Percentiles rank a stretch among this genome's conserved stretches.
phyloP scores from a whole-genome alignment of 805 yeast genomes.

The Babjeviella inositovora region DNA sequence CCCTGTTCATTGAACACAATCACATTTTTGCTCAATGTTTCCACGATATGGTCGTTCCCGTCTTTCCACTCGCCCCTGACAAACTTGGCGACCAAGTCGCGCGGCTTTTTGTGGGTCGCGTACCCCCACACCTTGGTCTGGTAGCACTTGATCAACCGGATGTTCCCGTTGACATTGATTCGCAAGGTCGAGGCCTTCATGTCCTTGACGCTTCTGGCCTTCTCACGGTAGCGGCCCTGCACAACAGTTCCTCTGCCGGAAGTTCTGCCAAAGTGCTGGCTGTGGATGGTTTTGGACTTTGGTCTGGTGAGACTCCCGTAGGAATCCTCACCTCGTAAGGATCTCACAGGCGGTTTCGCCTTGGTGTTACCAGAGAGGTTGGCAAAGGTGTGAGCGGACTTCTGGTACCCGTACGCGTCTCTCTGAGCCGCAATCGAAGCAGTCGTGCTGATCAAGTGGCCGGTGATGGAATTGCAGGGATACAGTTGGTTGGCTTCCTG shows the following conservation, averaged over 20 bases:
- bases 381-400: constrained; percentile 15
- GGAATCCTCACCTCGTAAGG: constrained; percentile 14
- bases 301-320: constrained; percentile 19
- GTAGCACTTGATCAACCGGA: constrained; percentile 38
- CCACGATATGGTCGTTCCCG: constrained; percentile 68
- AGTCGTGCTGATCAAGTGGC: constrained; percentile 5
- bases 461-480: constrained; percentile 9
- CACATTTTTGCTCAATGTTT: constrained; percentile 22
- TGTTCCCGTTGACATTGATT: constrained; percentile 36
- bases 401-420: constrained; percentile 11
- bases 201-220: constrained; percentile 33
- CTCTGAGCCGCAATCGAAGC: constrained; percentile 3
- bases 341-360: constrained; percentile 13
- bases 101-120: constrained; percentile 44
- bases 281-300: constrained; percentile 6
- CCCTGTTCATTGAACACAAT: constrained; percentile 2
- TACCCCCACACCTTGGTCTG: constrained; percentile 88
- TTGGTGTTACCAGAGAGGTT: too few species aligned
- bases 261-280: constrained; percentile 10
- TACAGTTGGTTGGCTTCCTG: constrained; percentile 16
- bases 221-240: constrained; percentile 39
- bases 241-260: constrained; percentile 22
- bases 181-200: constrained; percentile 47
- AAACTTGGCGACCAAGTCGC: constrained; percentile 50
- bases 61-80: constrained; percentile 62